phyloP scores from a whole-genome alignment of 192 early-diverging fungal species.

The Linnemannia elongata region DNA sequence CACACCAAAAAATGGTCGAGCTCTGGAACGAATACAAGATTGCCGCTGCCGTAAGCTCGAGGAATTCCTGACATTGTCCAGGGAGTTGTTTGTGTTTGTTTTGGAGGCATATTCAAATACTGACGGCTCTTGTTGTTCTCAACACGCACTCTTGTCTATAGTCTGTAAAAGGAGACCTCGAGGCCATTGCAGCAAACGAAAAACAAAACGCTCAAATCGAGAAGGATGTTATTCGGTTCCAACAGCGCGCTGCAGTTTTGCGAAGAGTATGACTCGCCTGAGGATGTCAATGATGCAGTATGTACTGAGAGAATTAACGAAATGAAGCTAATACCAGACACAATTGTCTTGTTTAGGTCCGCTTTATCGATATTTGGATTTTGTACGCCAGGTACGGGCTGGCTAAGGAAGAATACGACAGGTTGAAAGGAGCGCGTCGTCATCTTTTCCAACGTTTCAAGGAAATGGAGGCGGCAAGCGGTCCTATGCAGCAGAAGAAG shows the following conservation, averaged over 20 bases:
- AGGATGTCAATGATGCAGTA: neutral
- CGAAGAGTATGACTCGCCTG: constrained; percentile 39
- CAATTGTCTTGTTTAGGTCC: constrained; percentile 53
- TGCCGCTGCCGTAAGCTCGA: constrained; percentile 45
- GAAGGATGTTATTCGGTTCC: constrained; percentile 80
- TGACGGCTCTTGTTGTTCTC: neutral
- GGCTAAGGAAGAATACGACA: constrained; percentile 69
- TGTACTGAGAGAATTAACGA: neutral
- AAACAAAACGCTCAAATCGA: constrained; percentile 80
- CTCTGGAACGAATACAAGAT: constrained; percentile 67
- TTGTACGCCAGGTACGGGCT: constrained; percentile 73
- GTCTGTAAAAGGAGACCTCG: constrained; percentile 63
- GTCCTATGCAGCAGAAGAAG: constrained; percentile 55
- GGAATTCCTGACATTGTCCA: neutral
- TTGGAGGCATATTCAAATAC: neutral
- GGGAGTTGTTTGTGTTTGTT: neutral
- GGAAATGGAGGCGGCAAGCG: constrained; percentile 50
- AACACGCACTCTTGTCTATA: constrained; percentile 12
- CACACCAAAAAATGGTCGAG: constrained; percentile 77
- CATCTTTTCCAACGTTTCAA: constrained; percentile 56
- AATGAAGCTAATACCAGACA: neutral
- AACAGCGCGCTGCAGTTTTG: constrained; percentile 78
- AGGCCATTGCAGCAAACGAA: constrained; percentile 72
- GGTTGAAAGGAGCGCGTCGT: constrained; percentile 58
- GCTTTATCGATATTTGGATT: constrained; percentile 71